phyloP scores from a whole-genome alignment of 2,329 filamentous ascomycete genomes.

The Aspergillus sp. region DNA sequence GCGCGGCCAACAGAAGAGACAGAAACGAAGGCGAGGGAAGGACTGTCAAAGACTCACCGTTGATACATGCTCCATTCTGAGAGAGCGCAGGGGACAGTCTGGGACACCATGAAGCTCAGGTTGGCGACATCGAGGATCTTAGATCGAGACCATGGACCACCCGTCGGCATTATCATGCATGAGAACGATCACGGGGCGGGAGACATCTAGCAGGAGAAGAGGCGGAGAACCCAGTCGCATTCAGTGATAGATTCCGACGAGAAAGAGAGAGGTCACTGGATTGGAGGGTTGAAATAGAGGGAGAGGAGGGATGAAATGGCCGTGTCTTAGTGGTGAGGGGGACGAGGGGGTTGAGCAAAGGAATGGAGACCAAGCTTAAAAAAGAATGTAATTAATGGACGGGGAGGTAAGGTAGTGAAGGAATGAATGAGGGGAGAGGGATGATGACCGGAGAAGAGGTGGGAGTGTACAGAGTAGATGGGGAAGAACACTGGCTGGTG shows the following conservation, averaged over 20 bases:
- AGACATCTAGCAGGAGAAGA: constrained; percentile 14
- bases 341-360: constrained; percentile 5
- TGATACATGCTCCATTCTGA: constrained; percentile 42
- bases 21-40: constrained; percentile 2
- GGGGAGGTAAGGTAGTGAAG: constrained; percentile 3
- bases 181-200: constrained; percentile 13
- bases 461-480: neutral
- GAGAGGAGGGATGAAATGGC: constrained; percentile 1
- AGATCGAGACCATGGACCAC: constrained; percentile 28
- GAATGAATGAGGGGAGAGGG: constrained; percentile 2
- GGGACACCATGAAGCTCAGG: constrained; percentile 32
- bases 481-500: neutral
- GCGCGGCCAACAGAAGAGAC: neutral
- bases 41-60: constrained; percentile 28
- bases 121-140: constrained; percentile 26
- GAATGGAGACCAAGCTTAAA: constrained; percentile 4
- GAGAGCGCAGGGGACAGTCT: constrained; percentile 26
- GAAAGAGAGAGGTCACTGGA: constrained; percentile 2
- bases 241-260: constrained; percentile 3
- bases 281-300: constrained; percentile 1
- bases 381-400: constrained; percentile 13
- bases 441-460: neutral
- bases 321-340: constrained; percentile 14
- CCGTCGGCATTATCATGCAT: constrained; percentile 30
- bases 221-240: constrained; percentile 1